A percentile compares a stretch with the other conserved stretches of the same genome.
Conservation (phyloP, 352 stramenopile species). For the Phytophthora chlamydospora region DNA sequence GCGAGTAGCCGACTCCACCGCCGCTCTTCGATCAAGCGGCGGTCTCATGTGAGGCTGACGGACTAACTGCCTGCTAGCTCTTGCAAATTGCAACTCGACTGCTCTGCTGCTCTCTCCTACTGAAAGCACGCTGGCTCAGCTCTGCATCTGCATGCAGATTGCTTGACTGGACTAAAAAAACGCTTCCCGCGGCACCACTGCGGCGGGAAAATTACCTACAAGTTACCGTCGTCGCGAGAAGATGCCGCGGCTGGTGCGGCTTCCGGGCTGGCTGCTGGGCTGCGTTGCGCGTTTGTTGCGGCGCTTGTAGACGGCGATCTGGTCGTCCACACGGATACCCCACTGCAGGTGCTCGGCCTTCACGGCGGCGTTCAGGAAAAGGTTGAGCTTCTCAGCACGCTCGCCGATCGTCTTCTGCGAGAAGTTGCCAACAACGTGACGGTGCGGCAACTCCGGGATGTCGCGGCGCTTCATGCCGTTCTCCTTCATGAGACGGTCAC, state of each 20-base stretch:
- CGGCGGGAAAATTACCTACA: slow-evolving; percentile 28
- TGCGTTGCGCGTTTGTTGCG: slow-evolving; percentile 73
- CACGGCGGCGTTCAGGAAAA: slow-evolving; percentile 79
- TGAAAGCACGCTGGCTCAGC: slow-evolving; percentile 30
- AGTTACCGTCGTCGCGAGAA: slow-evolving; percentile 78
- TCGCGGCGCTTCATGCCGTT: slow-evolving; percentile 83
- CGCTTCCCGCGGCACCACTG: slow-evolving; percentile 9
- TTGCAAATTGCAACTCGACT: slow-evolving; percentile 24
- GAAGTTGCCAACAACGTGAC: slow-evolving; percentile 86
- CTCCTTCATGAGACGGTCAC: slow-evolving; percentile 87
- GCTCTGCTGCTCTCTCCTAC: slow-evolving; percentile 35
- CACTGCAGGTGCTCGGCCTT: slow-evolving; percentile 86
- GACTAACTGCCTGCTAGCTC: slow-evolving; percentile 21
- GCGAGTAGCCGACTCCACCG: slow-evolving; percentile 23
- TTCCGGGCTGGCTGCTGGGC: slow-evolving; percentile 41
- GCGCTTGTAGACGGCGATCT: slow-evolving; percentile 90
- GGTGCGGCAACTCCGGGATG: slow-evolving; percentile 85
- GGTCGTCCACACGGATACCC: slow-evolving; percentile 88
- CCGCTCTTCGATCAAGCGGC: slow-evolving; percentile 32
- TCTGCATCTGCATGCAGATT: slow-evolving; percentile 22
- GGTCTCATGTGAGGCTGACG: slow-evolving; percentile 18
- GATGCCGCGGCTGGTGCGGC: slow-evolving; percentile 56
- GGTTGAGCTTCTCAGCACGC: slow-evolving; percentile 86
- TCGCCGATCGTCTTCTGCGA: slow-evolving; percentile 83
- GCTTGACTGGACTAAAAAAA: slow-evolving; percentile 36